Evolutionary conservation across 495 filamentous ascomycete genomes (phyloP).

Genomic region (Tuber calosporum): DNA sequence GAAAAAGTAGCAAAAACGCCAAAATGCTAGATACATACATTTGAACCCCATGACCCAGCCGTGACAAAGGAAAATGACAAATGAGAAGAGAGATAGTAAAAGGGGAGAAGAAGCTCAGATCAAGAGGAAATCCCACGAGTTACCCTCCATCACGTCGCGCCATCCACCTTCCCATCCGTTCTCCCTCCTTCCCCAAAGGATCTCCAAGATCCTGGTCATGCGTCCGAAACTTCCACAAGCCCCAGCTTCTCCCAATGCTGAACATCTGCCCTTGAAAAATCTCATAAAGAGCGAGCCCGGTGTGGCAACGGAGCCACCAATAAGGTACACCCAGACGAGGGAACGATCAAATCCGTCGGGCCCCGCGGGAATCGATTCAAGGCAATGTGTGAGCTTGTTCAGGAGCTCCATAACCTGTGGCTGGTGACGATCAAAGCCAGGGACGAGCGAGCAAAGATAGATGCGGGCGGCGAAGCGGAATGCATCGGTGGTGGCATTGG

Average conservation of each 20-base stretch:
- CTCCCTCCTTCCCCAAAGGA: conserved; percentile 64
- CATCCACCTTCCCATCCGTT: conserved; percentile 69
- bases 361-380: conserved; percentile 75
- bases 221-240: conserved; percentile 81
- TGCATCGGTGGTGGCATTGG: conserved; percentile 75
- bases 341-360: conserved; percentile 78
- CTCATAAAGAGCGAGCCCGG: conserved; percentile 63
- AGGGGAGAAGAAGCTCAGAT: conserved; percentile 52
- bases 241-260: conserved; percentile 63
- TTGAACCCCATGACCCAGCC: conserved; percentile 19
- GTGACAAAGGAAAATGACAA: conserved; percentile 19
- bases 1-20: conserved; percentile 27
- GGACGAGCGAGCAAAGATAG: conserved; percentile 89
- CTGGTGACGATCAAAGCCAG: conserved; percentile 69
- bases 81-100: conserved; percentile 24
- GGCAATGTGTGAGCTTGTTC: conserved; percentile 58
- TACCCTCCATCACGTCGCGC: conserved; percentile 88
- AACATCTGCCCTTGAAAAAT: conserved; percentile 62
- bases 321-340: conserved; percentile 85
- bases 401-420: conserved; percentile 65
- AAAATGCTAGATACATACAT: conserved; percentile 36
- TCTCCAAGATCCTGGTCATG: conserved; percentile 66
- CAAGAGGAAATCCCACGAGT: conserved; percentile 86
- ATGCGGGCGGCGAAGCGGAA: conserved; percentile 90
- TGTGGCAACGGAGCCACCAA: conserved; percentile 68